A percentile compares a stretch with the other conserved stretches of the same genome.
Conservation (phyloP, 805 yeast genomes). For the Metschnikowia lunata region DNA sequence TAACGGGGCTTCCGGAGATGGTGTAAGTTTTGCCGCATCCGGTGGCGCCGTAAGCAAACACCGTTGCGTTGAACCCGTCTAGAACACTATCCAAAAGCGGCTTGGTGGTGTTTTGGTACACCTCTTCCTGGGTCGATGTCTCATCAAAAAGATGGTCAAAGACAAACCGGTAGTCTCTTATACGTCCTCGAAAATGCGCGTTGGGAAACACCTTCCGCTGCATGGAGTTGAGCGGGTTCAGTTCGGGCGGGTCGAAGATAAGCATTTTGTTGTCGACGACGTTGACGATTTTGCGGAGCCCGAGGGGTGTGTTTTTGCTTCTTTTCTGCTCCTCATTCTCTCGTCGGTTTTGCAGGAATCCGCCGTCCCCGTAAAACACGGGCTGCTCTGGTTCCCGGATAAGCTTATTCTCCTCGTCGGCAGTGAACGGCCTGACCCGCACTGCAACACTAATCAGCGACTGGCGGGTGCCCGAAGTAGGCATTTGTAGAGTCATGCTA, state of each 20-base stretch:
- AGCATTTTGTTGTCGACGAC: constrained; percentile 84
- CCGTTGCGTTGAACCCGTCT: constrained; percentile 86
- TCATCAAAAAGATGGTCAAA: constrained; percentile 79
- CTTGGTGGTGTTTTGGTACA: constrained; percentile 60
- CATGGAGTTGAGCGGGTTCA: constrained; percentile 54
- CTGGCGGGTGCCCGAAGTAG: constrained; percentile 17
- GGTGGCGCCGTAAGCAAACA: constrained; percentile 95
- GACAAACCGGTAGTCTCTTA: constrained; percentile 72
- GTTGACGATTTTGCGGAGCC: constrained; percentile 65
- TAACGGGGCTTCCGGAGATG: constrained; percentile 65
- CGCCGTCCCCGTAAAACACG: constrained; percentile 52
- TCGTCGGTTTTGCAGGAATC: constrained; percentile 28
- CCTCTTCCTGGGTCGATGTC: constrained; percentile 57
- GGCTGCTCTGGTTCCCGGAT: constrained; percentile 26
- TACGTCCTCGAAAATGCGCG: constrained; percentile 39
- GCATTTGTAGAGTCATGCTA: constrained; percentile 2
- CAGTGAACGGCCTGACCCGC: constrained; percentile 79
- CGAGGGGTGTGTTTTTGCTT: constrained; percentile 33
- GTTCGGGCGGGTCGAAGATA: constrained; percentile 79
- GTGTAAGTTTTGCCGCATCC: constrained; percentile 98
- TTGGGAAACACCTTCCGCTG: constrained; percentile 43
- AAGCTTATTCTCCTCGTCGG: constrained; percentile 47
- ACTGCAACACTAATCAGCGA: constrained; percentile 76
- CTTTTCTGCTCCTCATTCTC: constrained; percentile 1
- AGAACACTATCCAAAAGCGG: constrained; percentile 71